These are phyloP conservation scores for barley (Hordeum vulgare) DNA, from an alignment of 176 grass and related monocot genomes.

Conservation along the genomic window DNA sequence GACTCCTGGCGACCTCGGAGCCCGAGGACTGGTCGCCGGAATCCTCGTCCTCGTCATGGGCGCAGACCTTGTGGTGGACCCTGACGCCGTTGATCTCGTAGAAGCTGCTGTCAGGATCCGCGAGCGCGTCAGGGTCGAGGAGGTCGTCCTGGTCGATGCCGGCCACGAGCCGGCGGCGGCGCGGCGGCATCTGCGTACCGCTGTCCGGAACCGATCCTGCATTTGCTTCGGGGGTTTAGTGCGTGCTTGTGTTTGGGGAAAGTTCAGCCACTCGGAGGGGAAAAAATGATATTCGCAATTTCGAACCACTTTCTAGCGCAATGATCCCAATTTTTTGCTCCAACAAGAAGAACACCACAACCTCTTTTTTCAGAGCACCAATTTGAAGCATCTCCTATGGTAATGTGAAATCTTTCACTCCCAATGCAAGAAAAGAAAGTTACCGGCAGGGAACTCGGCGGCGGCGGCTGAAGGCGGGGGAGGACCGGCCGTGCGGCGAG, in stretches of 20 bases:
- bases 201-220: slow-evolving; percentile 18
- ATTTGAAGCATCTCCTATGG: neutral
- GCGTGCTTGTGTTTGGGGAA: neutral
- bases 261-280: neutral
- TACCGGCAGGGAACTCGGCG: slow-evolving; percentile 35
- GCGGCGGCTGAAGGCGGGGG: slow-evolving; percentile 16
- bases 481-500: neutral
- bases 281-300: neutral
- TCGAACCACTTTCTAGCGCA: neutral
- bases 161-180: slow-evolving; percentile 44
- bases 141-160: slow-evolving; percentile 80
- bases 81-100: slow-evolving; percentile 67
- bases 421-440: neutral
- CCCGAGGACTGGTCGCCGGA: slow-evolving; percentile 17
- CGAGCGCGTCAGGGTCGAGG: slow-evolving; percentile 54
- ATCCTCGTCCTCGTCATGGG: slow-evolving; percentile 30
- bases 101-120: slow-evolving; percentile 78
- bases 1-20: neutral
- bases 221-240: neutral
- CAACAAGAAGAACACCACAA: neutral
- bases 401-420: neutral
- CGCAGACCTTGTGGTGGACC: slow-evolving; percentile 77
- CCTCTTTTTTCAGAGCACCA: neutral
- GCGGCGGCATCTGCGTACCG: slow-evolving; percentile 29
- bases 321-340: neutral